These are phyloP conservation scores for Dictyophora rubrovolvata DNA, from an alignment of 768 basidiomycete genomes.

Conservation along the genomic window DNA sequence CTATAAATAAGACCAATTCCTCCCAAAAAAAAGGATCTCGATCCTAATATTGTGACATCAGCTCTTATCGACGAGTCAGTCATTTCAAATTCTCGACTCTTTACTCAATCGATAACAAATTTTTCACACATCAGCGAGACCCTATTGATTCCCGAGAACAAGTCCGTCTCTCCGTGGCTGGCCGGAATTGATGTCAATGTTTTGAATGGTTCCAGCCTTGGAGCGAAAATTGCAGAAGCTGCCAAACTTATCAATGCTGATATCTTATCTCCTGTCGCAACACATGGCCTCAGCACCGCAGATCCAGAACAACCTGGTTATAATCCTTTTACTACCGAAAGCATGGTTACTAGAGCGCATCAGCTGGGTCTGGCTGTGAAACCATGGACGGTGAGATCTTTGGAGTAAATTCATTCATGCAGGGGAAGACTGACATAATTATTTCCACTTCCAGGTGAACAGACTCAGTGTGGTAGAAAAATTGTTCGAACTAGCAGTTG, in stretches of 20 bases:
- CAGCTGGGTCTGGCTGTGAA: slow-evolving; percentile 50
- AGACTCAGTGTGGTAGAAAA: slow-evolving; percentile 50
- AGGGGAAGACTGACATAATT: background rate
- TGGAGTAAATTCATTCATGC: background rate
- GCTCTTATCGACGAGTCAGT: slow-evolving; percentile 59
- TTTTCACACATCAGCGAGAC: slow-evolving; percentile 4
- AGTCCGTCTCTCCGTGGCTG: slow-evolving; percentile 50
- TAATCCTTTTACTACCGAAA: slow-evolving; percentile 50
- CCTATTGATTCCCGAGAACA: slow-evolving; percentile 20
- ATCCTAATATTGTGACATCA: slow-evolving; percentile 45
- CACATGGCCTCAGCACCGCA: slow-evolving; percentile 26
- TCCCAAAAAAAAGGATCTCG: slow-evolving; percentile 32
- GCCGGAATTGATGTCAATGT: slow-evolving; percentile 51
- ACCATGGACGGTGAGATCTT: slow-evolving; percentile 58
- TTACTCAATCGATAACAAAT: background rate
- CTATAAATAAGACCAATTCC: background rate
- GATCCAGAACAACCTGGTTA: slow-evolving; percentile 38
- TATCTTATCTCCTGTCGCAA: slow-evolving; percentile 54
- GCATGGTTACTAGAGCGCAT: slow-evolving; percentile 63
- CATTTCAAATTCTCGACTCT: background rate
- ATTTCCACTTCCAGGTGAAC: slow-evolving; percentile 38
- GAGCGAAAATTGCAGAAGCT: slow-evolving; percentile 55
- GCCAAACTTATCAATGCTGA: slow-evolving; percentile 54
- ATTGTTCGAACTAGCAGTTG: slow-evolving; percentile 48
- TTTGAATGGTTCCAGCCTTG: slow-evolving; percentile 54